Base-by-base conservation (phyloP, 23 red algal species). In the Agarophyton chilense region DNA sequence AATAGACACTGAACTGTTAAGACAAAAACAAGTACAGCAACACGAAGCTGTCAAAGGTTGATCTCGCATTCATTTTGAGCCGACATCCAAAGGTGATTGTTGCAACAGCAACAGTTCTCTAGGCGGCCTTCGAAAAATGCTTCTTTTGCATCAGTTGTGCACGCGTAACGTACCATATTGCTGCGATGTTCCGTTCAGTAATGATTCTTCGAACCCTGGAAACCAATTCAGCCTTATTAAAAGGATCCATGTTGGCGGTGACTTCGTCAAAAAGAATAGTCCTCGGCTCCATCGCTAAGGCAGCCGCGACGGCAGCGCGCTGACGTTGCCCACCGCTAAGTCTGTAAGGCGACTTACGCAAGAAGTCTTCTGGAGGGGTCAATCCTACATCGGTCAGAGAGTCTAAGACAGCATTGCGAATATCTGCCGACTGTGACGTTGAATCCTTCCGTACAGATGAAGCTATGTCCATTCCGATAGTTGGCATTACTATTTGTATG, bases 321-420 rank as follows among this genome's bases (percentile, higher is more conserved):
- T 92, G 87, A 4, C 75, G 72, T 72, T 96, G 88, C 2, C 94
- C 94, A 54, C 94, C 94, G 41, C 87, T 92, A 39, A 96, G 38
- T 17, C 78, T 47, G 47, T 74, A 51, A 28, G 76, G 51, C n/a
- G 72, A 79, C 36, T 54, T 51, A 9, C 72, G 43, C 16, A 46
- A 32, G 45, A 82, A 79, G 7, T 82, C 31, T 28, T 72, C 83
- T 18, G 65, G 64, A 44, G 72, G 53, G 17, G 28, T 51, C 26
- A 94, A 32, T 12, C 92, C 84, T 35, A 89, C 83, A 14, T 32
- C 52, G 32, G 31, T 52, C 31, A 88, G 45, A 22, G 83, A 82
- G 5, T 71, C 52, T 4, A 57, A 43, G 0, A 89, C 92, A 34
- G 60, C 56, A 13, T 54, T 22, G 18, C 77, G 43, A 50, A 89